These are phyloP conservation scores for Hericium coralloides DNA, from an alignment of 768 basidiomycete genomes.

Conservation along the genomic window DNA sequence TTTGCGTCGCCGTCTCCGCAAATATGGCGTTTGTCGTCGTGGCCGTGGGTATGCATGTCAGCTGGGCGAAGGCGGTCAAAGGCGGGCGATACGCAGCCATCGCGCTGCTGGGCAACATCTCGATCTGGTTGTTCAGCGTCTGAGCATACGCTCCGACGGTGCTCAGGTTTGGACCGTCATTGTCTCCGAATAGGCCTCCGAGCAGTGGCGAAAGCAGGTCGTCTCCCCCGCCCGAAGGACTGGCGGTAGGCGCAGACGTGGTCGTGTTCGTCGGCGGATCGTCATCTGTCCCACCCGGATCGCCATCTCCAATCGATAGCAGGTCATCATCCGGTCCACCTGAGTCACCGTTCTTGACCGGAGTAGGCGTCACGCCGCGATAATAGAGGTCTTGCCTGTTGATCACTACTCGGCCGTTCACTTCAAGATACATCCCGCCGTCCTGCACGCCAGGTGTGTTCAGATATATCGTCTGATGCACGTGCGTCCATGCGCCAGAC, in stretches of 20 bases:
- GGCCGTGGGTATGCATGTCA: background rate
- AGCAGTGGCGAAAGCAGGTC: background rate
- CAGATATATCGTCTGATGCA: conserved; percentile 59
- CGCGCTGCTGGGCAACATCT: no score
- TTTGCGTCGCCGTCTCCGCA: background rate
- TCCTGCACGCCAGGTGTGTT: conserved; percentile 70
- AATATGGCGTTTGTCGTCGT: background rate
- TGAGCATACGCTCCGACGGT: no score
- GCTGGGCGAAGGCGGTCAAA: no score
- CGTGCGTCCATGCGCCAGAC: conserved; percentile 59
- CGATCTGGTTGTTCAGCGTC: no score
- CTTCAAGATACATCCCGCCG: conserved; percentile 53
- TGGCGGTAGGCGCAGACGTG: no score
- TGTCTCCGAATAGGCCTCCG: background rate
- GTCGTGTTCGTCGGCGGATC: no score
- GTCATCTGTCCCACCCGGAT: background rate
- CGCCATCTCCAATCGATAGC: background rate
- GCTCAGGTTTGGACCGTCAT: no score
- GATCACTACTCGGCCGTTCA: conserved; percentile 51
- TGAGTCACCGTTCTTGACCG: conserved; percentile 3
- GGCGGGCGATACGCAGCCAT: no score
- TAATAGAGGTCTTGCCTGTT: conserved; percentile 53
- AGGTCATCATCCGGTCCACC: background rate
- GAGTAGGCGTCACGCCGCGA: conserved; percentile 28
- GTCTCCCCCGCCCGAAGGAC: background rate